Conservation (phyloP, 1,139 yeast species). For the Protomyces gravidus region DNA sequence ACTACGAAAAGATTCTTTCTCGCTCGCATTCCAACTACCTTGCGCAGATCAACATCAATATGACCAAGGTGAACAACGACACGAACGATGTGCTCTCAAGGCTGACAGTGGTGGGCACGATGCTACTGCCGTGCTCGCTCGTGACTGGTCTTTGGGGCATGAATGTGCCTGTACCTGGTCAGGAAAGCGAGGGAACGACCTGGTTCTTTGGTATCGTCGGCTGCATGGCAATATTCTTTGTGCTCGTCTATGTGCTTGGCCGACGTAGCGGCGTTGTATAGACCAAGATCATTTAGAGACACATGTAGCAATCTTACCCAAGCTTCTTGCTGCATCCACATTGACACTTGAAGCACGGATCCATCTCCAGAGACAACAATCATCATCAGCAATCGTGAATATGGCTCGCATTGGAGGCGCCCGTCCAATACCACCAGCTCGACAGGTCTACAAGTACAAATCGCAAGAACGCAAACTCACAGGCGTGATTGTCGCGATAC, state of each 20-base stretch:
- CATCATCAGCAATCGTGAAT: background rate
- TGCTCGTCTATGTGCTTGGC: slow-evolving; percentile 13
- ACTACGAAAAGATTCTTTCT: slow-evolving; percentile 87
- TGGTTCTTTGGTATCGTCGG: slow-evolving; percentile 60
- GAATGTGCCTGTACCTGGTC: slow-evolving; percentile 97
- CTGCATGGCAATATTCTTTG: slow-evolving; percentile 20
- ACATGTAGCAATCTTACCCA: no score
- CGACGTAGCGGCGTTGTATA: slow-evolving; percentile 12
- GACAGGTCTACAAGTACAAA: background rate
- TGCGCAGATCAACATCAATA: slow-evolving; percentile 94
- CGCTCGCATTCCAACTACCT: slow-evolving; percentile 90
- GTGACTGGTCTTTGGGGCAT: slow-evolving; percentile 98
- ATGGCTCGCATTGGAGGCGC: background rate
- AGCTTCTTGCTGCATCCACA: no score
- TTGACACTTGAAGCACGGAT: no score
- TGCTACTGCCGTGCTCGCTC: slow-evolving; percentile 87
- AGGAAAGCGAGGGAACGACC: slow-evolving; percentile 57
- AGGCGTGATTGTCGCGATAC: slow-evolving; percentile 28
- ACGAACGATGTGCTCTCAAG: slow-evolving; percentile 94
- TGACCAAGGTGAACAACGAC: slow-evolving; percentile 95
- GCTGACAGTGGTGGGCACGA: slow-evolving; percentile 88
- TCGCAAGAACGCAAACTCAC: slow-evolving; percentile 7
- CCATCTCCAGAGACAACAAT: no score
- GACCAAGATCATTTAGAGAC: no score
- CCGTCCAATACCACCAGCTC: background rate